A percentile compares a stretch with the other conserved stretches of the same genome.
These are phyloP conservation scores for Xylariaceae sp. DNA, from an alignment of 2,329 filamentous ascomycete genomes.

Conservation along the genomic window DNA sequence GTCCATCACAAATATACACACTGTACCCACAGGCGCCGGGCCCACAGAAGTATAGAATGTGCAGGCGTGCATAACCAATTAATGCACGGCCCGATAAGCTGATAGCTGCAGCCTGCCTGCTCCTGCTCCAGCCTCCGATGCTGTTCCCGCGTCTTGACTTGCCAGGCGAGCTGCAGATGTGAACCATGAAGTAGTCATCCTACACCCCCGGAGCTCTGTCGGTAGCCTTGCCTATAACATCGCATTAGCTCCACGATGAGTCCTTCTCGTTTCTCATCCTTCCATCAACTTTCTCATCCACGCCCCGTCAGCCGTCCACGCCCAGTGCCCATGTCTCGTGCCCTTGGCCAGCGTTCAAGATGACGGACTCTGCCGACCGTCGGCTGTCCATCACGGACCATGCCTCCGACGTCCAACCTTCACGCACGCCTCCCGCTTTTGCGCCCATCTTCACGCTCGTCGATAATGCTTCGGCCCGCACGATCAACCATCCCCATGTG, in stretches of 20 bases:
- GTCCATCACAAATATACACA: no score
- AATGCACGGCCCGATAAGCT: constrained; percentile 11
- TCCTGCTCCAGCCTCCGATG: not conserved
- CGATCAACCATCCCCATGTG: constrained; percentile 77
- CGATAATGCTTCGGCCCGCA: constrained; percentile 66
- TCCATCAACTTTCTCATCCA: constrained; percentile 5
- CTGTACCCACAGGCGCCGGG: no score
- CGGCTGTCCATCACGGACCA: constrained; percentile 21
- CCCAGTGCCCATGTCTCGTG: constrained; percentile 21
- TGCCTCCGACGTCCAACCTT: constrained; percentile 20
- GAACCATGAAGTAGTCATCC: constrained; percentile 4
- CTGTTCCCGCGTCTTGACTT: constrained; percentile 15
- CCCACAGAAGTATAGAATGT: not conserved
- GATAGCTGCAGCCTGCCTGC: not conserved
- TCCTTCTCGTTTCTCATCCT: constrained; percentile 13
- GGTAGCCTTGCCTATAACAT: constrained; percentile 8
- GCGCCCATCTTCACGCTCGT: constrained; percentile 82
- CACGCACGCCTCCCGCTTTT: constrained; percentile 45
- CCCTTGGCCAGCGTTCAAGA: constrained; percentile 22
- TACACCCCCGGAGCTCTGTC: constrained; percentile 10
- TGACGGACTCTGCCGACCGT: constrained; percentile 29
- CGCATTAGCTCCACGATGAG: constrained; percentile 25
- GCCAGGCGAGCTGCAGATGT: constrained; percentile 19
- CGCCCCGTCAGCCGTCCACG: not conserved
- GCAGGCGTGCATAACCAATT: not conserved